Evolutionary conservation across 2,329 filamentous ascomycete genomes (phyloP).

Genomic region (Chaetomium olivaceum): DNA sequence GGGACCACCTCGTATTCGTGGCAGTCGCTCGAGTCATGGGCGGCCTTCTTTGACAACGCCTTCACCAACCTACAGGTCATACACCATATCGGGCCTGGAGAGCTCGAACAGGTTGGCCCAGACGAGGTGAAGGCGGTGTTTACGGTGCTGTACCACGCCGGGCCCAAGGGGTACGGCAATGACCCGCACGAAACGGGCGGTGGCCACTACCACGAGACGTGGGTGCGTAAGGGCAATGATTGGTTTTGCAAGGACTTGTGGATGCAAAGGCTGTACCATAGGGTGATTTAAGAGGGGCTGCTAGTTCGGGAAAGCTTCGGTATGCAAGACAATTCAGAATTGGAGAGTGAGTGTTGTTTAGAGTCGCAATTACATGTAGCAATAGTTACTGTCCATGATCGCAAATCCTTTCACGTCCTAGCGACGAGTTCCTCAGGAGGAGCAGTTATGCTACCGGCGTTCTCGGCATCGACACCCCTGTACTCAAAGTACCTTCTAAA

Average conservation of each 20-base stretch:
- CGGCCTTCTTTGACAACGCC: conserved; percentile 7
- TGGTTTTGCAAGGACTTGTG: conserved; percentile 13
- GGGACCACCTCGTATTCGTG: not conserved
- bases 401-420: not conserved
- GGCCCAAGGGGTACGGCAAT: not conserved
- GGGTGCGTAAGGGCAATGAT: conserved; percentile 10
- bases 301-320: no score
- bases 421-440: not conserved
- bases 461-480: conserved; percentile 35
- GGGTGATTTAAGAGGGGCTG: not conserved
- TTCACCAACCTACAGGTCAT: conserved; percentile 1
- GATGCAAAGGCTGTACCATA: conserved; percentile 11
- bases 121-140: conserved; percentile 14
- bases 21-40: conserved; percentile 8
- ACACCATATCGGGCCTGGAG: not conserved
- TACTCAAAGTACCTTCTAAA: conserved; percentile 44
- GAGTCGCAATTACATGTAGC: not conserved
- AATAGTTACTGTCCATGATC: not conserved
- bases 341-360: not conserved
- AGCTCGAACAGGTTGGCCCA: conserved; percentile 3
- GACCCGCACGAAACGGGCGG: conserved; percentile 9
- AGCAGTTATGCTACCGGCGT: not conserved
- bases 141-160: not conserved
- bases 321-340: no score
- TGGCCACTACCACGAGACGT: conserved; percentile 13